Evolutionary conservation across 2,329 filamentous ascomycete species (phyloP).

Genomic region (Dryadomyces quercivorus): DNA sequence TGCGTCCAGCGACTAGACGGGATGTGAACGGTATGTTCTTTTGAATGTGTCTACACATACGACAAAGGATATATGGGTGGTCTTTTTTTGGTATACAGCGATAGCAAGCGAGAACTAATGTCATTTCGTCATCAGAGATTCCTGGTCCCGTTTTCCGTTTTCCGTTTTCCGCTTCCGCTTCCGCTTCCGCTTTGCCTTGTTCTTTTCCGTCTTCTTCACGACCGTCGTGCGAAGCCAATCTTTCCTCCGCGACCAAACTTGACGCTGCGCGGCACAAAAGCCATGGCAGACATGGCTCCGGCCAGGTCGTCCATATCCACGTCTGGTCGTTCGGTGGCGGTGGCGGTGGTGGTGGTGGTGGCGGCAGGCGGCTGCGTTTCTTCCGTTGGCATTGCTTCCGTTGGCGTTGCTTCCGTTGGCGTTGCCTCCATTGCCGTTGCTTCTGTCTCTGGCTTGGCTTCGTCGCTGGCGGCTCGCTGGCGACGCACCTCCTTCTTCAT

Average conservation of each 20-base stretch:
- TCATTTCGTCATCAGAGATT: neutral
- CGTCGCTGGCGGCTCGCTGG: neutral
- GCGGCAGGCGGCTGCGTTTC: no score
- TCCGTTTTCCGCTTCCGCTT: neutral
- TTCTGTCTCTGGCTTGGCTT: neutral
- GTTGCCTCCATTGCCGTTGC: no score
- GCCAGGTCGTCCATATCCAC: slow-evolving; percentile 46
- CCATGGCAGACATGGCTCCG: slow-evolving; percentile 57
- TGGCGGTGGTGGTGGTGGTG: no score
- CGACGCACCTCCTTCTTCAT: slow-evolving; percentile 15
- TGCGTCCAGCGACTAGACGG: slow-evolving; percentile 39
- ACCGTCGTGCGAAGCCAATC: slow-evolving; percentile 39
- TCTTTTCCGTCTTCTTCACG: slow-evolving; percentile 6
- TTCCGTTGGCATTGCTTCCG: no score
- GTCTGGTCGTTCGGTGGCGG: slow-evolving; percentile 1
- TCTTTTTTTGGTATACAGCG: neutral
- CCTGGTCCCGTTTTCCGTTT: neutral
- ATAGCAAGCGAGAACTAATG: neutral
- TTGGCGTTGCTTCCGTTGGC: no score
- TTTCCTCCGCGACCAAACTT: slow-evolving; percentile 48
- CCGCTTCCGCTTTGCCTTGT: neutral
- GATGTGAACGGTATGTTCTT: neutral
- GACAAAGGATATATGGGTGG: no score
- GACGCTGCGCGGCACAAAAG: slow-evolving; percentile 57
- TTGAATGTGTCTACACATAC: neutral